Base-by-base conservation (phyloP, 75 land plant genomes). In the Adiantum capillusveneris region DNA sequence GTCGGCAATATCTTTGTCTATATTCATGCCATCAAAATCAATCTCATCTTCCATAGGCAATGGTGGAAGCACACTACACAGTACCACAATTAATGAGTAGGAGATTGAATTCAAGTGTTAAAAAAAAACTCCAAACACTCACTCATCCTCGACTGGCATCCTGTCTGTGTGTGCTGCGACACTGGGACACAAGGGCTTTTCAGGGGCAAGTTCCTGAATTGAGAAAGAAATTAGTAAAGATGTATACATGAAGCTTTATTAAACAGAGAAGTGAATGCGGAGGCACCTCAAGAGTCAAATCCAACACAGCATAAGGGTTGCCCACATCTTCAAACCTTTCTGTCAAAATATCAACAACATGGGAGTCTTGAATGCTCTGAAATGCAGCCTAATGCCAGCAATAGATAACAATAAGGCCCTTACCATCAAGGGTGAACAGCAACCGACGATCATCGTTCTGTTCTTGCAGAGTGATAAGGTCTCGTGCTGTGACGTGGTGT, bases 401-500 rank as follows among this genome's bases (percentile, higher is more conserved):
- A n/a, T n/a, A n/a, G n/a, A n/a, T n/a, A n/a, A n/a, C n/a, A n/a
- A n/a, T n/a, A 13, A 6, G 43, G 3, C 16, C 16, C 12, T 61
- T 61, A 61, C 63, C 63, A 61, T 61, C 63, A 25, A 61, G 63
- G 18, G 63, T 44, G 29, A 25, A 19, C 21, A 61, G 63, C 7
- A 21, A 43, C 17, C 25, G 26, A 18, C n/a, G 37, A 42, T 44
- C 63, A 11, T 61, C 63, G 12, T 36, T 61, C 9, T 37, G 75
- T 51, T 93, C 98, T 67, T 93, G 98, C 29, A 93, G 84, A 1
- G 98, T 93, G 31, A 93, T 93, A 51, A 82, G 98, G 71, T 93
- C 98, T 48, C 79, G 82, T 31, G 87, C 65, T 45, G 96, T 93
- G 41, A 93, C 72, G 65, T 93, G 95, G 58, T 85, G 90, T 67